phyloP scores from a whole-genome alignment of 2,329 filamentous ascomycete species.

The Pseudogymnoascus sp. region DNA sequence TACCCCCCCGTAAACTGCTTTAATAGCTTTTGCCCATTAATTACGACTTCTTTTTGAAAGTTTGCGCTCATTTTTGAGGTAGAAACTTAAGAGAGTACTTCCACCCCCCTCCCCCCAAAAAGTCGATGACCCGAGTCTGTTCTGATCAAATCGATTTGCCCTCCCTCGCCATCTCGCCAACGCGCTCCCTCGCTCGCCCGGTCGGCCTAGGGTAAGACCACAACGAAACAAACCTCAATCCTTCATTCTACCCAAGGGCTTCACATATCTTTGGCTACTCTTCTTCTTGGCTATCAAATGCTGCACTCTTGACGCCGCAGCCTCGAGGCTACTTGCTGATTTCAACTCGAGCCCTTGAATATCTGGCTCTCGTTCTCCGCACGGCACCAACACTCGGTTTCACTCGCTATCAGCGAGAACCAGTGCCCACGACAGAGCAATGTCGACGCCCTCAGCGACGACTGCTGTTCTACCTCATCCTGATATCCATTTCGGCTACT shows the following conservation, averaged over 20 bases:
- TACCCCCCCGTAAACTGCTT: background rate
- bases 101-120: background rate
- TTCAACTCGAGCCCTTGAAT: background rate
- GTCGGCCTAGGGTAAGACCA: background rate
- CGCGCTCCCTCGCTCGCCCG: background rate
- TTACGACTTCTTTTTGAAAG: background rate
- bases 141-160: background rate
- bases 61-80: background rate
- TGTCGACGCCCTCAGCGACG: constrained; percentile 77
- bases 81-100: background rate
- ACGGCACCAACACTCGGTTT: constrained; percentile 1
- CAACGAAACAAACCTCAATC: background rate
- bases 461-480: constrained; percentile 65
- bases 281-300: constrained; percentile 1
- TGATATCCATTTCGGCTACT: constrained; percentile 57
- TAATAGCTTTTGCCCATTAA: background rate
- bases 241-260: background rate
- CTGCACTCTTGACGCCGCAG: background rate
- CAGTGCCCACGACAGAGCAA: constrained; percentile 29
- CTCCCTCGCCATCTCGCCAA: background rate
- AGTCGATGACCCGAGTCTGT: background rate
- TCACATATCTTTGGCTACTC: background rate
- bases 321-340: background rate
- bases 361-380: background rate
- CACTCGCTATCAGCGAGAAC: background rate